phyloP scores from a whole-genome alignment of 306 rosid species.

The Gastrolobium villosum region DNA sequence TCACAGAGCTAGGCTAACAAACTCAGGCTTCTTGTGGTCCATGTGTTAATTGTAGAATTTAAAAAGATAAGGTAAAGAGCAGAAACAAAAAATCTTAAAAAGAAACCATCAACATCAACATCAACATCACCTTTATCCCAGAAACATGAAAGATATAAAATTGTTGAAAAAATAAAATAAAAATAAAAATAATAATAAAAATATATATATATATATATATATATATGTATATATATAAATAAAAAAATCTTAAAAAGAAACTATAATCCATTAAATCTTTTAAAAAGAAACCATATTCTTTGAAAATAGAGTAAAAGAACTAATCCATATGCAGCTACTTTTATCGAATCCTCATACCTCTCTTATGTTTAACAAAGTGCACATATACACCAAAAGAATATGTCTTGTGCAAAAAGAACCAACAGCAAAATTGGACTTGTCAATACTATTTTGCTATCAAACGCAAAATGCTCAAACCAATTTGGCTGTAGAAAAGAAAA shows the following conservation, averaged over 20 bases:
- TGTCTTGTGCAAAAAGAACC: slow-evolving; percentile 23
- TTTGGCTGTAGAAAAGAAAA: slow-evolving; percentile 1
- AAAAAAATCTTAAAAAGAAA: neutral
- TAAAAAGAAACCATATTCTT: neutral
- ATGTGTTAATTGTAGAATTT: slow-evolving; percentile 15
- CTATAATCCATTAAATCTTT: too few species aligned
- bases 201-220: too few species aligned
- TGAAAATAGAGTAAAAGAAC: neutral
- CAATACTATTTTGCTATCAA: slow-evolving; percentile 17
- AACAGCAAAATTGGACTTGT: slow-evolving; percentile 3
- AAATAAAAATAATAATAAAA: too few species aligned
- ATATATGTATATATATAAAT: too few species aligned
- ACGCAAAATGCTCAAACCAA: slow-evolving; percentile 29
- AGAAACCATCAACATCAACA: too few species aligned
- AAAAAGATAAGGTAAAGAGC: neutral
- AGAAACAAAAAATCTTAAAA: neutral
- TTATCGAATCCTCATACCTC: neutral
- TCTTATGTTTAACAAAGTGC: neutral
- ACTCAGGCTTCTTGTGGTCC: neutral
- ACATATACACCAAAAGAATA: slow-evolving; percentile 6
- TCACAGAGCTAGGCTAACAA: slow-evolving; percentile 15
- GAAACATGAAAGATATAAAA: too few species aligned
- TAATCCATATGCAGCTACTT: slow-evolving; percentile 4
- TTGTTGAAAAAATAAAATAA: too few species aligned
- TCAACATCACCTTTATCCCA: too few species aligned